Evolutionary conservation across 306 rosid species (phyloP), one percentile per base, ranked within the genome.

Genomic region (Vigna nakashimae): DNA sequence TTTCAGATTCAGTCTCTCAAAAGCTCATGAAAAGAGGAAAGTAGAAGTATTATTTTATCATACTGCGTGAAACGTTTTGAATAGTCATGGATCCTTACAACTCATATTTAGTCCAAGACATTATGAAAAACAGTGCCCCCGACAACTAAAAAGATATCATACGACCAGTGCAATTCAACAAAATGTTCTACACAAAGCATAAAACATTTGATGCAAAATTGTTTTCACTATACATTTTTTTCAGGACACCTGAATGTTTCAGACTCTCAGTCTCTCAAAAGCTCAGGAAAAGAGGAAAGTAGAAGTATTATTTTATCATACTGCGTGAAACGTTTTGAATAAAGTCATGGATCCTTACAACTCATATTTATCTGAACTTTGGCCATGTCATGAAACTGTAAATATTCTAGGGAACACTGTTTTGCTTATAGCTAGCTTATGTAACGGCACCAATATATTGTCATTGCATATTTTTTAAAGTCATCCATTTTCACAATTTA

Each of bases 401-500:
- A 73, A 66, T 43, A 65, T 76, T 75, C 18, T n/a, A 45, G 45
- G 11, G 45, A 26, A 62, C 51, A 72, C 18, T 52, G 32, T 42
- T 63, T 71, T 30, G 49, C 12, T 60, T 65, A 55, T 65, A 59
- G 51, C 24, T 30, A 53, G 34, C 36, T 56, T 36, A 12, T 58
- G 30, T 71, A 32, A n/a, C 15, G 36, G 36, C 56, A 56, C 63
- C 75, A 66, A 17, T 46, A 51, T 10, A 56, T 20, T 55, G 38
- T 9, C 36, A 17, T 49, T 18, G 34, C 26, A n/a, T 51, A 2
- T 2, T 17, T 48, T 62, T 50, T 64, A 20, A 24, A 34, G 53
- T 48, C 22, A 4, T 34, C 67, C 13, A 51, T 53, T 45, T 17
- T 51, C 15, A 65, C 51, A 65, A 22, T 65, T 42, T 65, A 53